These are phyloP conservation scores for Raffaelea arxii DNA, from an alignment of 2,329 filamentous ascomycete species.

Conservation along the genomic window DNA sequence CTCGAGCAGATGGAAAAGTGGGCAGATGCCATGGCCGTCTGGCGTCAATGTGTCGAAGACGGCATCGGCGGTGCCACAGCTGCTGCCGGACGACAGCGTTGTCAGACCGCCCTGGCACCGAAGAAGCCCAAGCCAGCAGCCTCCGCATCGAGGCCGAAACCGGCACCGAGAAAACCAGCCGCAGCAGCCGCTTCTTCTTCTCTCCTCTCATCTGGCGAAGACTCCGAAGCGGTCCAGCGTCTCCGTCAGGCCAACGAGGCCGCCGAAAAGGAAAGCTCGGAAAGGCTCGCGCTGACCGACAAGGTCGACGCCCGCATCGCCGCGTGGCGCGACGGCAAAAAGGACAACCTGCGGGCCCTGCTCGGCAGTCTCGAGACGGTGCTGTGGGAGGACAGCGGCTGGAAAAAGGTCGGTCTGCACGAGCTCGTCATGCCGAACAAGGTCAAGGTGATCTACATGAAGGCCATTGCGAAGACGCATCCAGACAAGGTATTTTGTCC, in stretches of 20 bases:
- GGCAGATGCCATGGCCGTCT: constrained; percentile 70
- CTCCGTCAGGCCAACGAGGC: constrained; percentile 77
- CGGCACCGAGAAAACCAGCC: constrained; percentile 23
- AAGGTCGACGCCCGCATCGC: constrained; percentile 71
- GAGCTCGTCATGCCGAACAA: constrained; percentile 88
- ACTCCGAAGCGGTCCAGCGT: constrained; percentile 69
- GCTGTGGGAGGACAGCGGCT: constrained; percentile 83
- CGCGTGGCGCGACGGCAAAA: constrained; percentile 81
- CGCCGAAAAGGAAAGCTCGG: constrained; percentile 78
- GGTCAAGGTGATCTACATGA: constrained; percentile 98
- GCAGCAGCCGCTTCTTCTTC: constrained; percentile 27
- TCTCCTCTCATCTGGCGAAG: constrained; percentile 25
- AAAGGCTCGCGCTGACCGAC: constrained; percentile 84
- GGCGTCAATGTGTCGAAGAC: constrained; percentile 73
- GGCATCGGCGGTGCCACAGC: constrained; percentile 80
- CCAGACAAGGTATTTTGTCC: constrained; percentile 74
- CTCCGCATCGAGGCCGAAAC: constrained; percentile 54
- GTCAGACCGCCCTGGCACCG: constrained; percentile 74
- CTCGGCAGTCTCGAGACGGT: constrained; percentile 80
- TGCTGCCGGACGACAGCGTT: constrained; percentile 77
- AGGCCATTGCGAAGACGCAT: constrained; percentile 96
- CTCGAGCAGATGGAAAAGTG: constrained; percentile 94
- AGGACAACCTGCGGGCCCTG: constrained; percentile 83
- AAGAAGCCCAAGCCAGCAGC: too few species aligned
- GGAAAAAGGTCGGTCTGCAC: constrained; percentile 94